phyloP scores from a whole-genome alignment of 148 eudicot genomes.

The Rhododendron simsii region DNA sequence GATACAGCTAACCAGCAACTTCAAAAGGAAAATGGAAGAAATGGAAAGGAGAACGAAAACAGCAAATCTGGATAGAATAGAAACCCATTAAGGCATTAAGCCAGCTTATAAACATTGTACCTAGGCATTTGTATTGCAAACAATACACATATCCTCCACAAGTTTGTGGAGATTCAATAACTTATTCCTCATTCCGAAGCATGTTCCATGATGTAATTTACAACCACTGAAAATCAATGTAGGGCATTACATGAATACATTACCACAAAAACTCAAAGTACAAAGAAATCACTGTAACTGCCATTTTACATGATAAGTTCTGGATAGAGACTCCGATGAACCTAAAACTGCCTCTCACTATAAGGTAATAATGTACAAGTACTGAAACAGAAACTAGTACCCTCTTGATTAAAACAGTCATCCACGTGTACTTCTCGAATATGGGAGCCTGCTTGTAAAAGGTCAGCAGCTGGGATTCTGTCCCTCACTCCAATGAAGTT shows the following conservation, averaged over 20 bases:
- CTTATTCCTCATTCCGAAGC: neutral
- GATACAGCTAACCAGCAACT: neutral
- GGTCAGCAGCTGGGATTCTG: conserved; percentile 15
- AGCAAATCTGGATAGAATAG: neutral
- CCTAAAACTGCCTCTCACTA: neutral
- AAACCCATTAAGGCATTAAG: neutral
- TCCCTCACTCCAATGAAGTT: neutral
- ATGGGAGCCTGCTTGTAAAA: conserved; percentile 14
- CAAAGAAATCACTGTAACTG: conserved; percentile 1
- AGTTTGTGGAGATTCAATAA: neutral
- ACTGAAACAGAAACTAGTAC: neutral
- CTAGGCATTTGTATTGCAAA: neutral
- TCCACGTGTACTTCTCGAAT: conserved; percentile 4
- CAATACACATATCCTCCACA: neutral
- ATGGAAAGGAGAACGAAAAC: neutral
- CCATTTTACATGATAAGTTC: neutral
- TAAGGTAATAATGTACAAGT: conserved; percentile 12
- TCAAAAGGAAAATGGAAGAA: neutral
- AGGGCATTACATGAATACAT: neutral
- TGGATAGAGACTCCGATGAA: neutral
- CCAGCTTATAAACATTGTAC: neutral
- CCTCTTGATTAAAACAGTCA: neutral
- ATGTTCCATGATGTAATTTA: neutral
- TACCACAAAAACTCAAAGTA: neutral
- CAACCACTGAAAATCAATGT: neutral